These are phyloP conservation scores for Verruconis gallopava DNA, from an alignment of 2,329 filamentous ascomycete genomes.

Conservation along the genomic window DNA sequence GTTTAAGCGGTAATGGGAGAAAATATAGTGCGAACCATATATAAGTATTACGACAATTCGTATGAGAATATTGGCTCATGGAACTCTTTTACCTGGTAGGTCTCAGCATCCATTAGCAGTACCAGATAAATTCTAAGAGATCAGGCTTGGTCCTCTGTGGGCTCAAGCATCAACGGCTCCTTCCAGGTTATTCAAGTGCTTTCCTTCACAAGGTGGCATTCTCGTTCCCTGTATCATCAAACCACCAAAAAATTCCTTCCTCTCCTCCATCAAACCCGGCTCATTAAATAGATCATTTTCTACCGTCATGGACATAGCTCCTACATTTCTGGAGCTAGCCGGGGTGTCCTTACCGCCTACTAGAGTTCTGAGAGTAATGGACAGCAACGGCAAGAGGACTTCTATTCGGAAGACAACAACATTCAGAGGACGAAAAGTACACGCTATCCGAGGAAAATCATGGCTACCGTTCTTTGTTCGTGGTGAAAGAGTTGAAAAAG, in stretches of 20 bases:
- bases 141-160: slow-evolving; percentile 30
- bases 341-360: slow-evolving; percentile 40
- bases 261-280: background rate
- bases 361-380: no score
- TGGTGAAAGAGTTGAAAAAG: slow-evolving; percentile 22
- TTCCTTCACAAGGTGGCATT: slow-evolving; percentile 20
- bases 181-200: slow-evolving; percentile 34
- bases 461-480: background rate
- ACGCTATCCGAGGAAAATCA: background rate
- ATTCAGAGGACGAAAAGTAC: background rate
- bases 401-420: background rate
- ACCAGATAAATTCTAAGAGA: background rate
- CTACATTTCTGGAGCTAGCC: slow-evolving; percentile 34
- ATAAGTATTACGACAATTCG: background rate
- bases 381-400: no score
- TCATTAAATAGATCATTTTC: background rate
- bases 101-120: no score
- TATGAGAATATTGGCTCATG: background rate
- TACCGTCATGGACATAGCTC: slow-evolving; percentile 30
- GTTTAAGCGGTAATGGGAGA: background rate
- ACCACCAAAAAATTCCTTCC: background rate
- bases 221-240: background rate
- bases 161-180: slow-evolving; percentile 42
- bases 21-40: background rate
- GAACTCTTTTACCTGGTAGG: background rate